Base-by-base conservation (phyloP, 805 yeast genomes). In the Cyberlindnera mrakii region DNA sequence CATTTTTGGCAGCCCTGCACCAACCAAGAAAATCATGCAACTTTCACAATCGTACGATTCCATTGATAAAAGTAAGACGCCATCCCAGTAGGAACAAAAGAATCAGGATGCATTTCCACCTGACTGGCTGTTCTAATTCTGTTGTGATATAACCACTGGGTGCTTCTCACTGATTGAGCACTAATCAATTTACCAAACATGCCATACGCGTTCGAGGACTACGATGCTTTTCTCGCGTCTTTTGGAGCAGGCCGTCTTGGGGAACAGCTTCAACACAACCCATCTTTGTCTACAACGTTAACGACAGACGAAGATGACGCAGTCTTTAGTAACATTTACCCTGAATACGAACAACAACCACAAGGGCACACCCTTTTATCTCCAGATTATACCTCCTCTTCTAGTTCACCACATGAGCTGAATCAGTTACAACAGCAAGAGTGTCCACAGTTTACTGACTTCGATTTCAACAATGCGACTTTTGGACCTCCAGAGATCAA, bases 191-290 rank as follows among this genome's bases (percentile, higher is more conserved):
- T 10, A 23, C 27, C 27, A 9, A 23, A 8, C 7, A 60, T 57
- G 61, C 30, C 62, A 1, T 53, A 58, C 46, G 49, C 60, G 0
- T 58, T 60, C 41, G 63, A 60, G 25, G 63, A 60, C 45, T 59
- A 60, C 46, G 65, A 59, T 37, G 55, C 59, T 32, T 57, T 60
- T 34, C 46, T 60, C 18, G 57, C 60, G 11, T 55, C 63, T 9
- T 52, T 57, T 33, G 49, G 47, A 34, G 30, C 35, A 23, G 40
- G 45, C 19, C 31, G 16, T 18, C 44, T 35, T 39, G 38, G 38
- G 3, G 47, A 45, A 35, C 37, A 45, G 35, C 44, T 52, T 44
- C 44, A 44, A 31, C 47, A 46, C 47, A 46, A 48, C 37, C 42
- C 47, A 3, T 48, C 51, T 1, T 35, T 48, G 15, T 48, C 51